Base-by-base conservation (phyloP, 306 rosid species). In the peach (Prunus persica) region DNA sequence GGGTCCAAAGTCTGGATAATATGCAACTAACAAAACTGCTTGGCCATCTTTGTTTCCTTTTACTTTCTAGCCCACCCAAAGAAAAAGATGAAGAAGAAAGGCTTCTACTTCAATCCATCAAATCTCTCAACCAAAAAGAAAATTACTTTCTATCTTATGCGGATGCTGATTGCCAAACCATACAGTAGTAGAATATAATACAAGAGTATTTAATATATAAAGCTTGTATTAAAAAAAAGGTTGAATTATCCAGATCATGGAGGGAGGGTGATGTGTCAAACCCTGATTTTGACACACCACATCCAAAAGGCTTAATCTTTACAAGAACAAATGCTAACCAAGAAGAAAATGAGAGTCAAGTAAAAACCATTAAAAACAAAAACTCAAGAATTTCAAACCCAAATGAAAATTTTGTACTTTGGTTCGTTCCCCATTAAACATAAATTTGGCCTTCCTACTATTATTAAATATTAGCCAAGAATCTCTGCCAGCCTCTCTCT, bases 311-410 rank as follows among this genome's bases (percentile, higher is more conserved):
- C 6, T 38, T 56, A 50, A 57, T 46, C 50, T 11, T 19, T 49
- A 28, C 30, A 60, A 65, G 43, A 46, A 19, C 38, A 70, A 25
- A 76, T 27, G 74, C 56, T 52, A 80, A 72, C 73, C 78, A 71
- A 72, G 80, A 73, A 49, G 52, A 84, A 78, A 84, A 80, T 38
- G 69, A 57, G 61, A 74, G 80, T 82, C 76, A 34, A 78, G 79
- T 87, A 84, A 84, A 87, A 79, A 73, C 79, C 76, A 28, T 68
- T 45, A 73, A 64, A 82, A 80, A 76, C 76, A 82, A 58, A 30
- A 73, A 76, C 74, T 43, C 25, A 67, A 78, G 54, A 67, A 28
- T 73, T 76, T 67, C 79, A 79, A 79, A 81, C 28, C 61, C 61
- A 74, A 71, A 72, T 69, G 75, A 79, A 83, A 83, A 57, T 16